Conservation (phyloP, 148 eudicot species). For the Cornus florida region DNA sequence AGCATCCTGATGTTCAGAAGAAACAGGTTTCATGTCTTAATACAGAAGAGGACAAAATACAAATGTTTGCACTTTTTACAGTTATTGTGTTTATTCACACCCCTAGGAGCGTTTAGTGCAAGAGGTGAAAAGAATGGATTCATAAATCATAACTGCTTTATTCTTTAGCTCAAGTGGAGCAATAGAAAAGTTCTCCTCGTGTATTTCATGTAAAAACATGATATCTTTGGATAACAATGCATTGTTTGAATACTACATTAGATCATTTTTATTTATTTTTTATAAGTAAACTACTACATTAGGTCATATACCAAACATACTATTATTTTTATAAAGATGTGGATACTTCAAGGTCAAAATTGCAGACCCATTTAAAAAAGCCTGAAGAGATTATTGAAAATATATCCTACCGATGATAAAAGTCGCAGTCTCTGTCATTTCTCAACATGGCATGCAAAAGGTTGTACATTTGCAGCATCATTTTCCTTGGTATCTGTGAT, state of each 20-base stretch:
- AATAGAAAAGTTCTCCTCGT: background rate
- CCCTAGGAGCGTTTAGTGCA: background rate
- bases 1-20: background rate
- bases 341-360: background rate
- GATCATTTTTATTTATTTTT: too few species aligned
- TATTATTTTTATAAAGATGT: background rate
- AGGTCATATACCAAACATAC: background rate
- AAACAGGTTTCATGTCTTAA: background rate
- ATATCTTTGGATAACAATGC: background rate
- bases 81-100: too few species aligned
- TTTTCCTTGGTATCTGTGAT: slow-evolving; percentile 85
- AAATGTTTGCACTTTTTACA: too few species aligned
- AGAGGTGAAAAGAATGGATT: slow-evolving; percentile 8
- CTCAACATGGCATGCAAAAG: slow-evolving; percentile 83
- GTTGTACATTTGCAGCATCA: slow-evolving; percentile 93
- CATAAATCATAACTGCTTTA: background rate
- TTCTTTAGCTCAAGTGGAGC: background rate
- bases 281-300: too few species aligned
- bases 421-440: slow-evolving; percentile 94
- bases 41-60: background rate
- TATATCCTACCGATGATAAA: slow-evolving; percentile 72
- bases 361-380: slow-evolving; percentile 7
- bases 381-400: slow-evolving; percentile 9
- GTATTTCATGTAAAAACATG: background rate
- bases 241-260: background rate